Evolutionary conservation across 2,329 filamentous ascomycete genomes (phyloP), one percentile per base, ranked within the genome.

Genomic region (Ophiostoma piceae): DNA sequence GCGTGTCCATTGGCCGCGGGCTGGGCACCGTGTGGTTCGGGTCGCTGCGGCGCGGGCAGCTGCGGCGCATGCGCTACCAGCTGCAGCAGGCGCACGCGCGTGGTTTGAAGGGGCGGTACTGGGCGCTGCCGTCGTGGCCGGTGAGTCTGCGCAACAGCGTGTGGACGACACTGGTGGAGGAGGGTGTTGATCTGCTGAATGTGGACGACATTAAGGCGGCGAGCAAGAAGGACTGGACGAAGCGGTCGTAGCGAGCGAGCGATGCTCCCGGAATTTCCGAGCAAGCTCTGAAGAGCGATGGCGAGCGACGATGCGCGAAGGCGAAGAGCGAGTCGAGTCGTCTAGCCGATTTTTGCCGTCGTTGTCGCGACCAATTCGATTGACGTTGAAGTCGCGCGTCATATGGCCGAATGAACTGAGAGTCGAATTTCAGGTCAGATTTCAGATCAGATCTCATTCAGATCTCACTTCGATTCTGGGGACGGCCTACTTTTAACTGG

Each of bases 151-250:
- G 88, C 32, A 86, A 89, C 75, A 78, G 80, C 11, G 77, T 88
- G 4, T 90, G 88, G 88, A 79, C 82, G 72, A 81, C 80, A 5
- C 76, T 90, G 71, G 80, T 84, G 73, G 79, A 83, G 67, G 85
- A 85, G 71, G 87, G 86, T 0, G 85, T 87, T n/a, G 84, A 84
- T 71, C 75, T 90, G 70, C 74, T 90, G 67, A 90, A 89, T 76
- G 87, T 85, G 0, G 88, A 90, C 80, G 87, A 90, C 78, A 68
- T 74, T 22, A 47, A 66, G 26, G 69, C 68, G 3, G 74, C 74
- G 5, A 37, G 73, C 1, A 68, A 62, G 57, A 32, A 32, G n/a
- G 71, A 74, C 57, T 74, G 73, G 72, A 62, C 68, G 9, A 9
- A 57, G 51, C n/a, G 22, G 51, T 54, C n/a, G n/a, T 54, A 54